A percentile compares a stretch with the other conserved stretches of the same genome.
phyloP scores from a whole-genome alignment of 2,329 filamentous ascomycete genomes.

The Nannizziopsis barbatae region DNA sequence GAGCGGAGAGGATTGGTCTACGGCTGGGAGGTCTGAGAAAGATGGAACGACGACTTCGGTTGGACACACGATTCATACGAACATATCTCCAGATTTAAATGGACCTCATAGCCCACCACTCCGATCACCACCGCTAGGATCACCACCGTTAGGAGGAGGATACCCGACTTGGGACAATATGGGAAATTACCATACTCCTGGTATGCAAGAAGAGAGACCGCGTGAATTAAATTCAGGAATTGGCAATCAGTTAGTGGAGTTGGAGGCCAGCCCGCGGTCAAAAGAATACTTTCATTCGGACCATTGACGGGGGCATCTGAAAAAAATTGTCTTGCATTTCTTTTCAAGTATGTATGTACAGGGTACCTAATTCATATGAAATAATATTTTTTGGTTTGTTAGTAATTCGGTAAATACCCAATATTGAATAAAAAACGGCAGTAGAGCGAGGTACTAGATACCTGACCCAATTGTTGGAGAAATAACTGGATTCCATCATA shows the following conservation, averaged over 20 bases:
- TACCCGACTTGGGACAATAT: constrained; percentile 7
- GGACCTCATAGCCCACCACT: background rate
- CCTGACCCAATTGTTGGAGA: too few relatives aligned
- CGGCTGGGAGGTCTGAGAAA: constrained; percentile 14
- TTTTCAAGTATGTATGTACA: too few relatives aligned
- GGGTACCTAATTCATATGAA: too few relatives aligned
- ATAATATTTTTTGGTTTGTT: too few relatives aligned
- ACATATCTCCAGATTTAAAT: constrained; percentile 11
- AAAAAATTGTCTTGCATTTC: too few relatives aligned
- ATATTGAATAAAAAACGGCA: too few relatives aligned
- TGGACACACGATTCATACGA: constrained; percentile 13
- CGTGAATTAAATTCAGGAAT: constrained; percentile 6
- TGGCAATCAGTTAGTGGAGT: constrained; percentile 6
- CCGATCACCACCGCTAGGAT: background rate
- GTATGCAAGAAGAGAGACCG: constrained; percentile 1
- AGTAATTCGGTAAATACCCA: too few relatives aligned
- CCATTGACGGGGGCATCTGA: too few relatives aligned
- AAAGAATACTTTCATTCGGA: background rate
- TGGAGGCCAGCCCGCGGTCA: background rate
- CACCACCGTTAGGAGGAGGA: background rate
- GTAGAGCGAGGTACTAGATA: too few relatives aligned
- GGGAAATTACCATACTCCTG: background rate
- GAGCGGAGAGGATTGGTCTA: constrained; percentile 16
- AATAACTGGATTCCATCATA: too few relatives aligned
- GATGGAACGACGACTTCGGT: background rate